phyloP scores from a whole-genome alignment of 129 eudicot genomes.

The Flaveria linearis region DNA sequence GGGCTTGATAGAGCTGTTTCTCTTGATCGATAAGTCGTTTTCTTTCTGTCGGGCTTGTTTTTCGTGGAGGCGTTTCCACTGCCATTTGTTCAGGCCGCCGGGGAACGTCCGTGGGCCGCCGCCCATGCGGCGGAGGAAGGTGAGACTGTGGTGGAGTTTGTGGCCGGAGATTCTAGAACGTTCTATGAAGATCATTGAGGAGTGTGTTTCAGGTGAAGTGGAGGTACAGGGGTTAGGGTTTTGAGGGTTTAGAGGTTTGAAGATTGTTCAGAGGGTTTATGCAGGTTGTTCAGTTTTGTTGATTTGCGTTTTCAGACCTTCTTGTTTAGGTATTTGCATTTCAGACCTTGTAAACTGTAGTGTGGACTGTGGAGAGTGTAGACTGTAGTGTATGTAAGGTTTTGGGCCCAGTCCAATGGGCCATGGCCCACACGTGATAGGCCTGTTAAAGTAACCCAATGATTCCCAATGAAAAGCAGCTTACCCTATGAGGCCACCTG shows the following conservation, averaged over 20 bases:
- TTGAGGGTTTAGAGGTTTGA: neutral
- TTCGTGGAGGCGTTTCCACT: slow-evolving; percentile 95
- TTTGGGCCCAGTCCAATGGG: too few species aligned
- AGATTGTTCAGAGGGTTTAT: neutral
- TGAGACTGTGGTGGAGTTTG: slow-evolving; percentile 39
- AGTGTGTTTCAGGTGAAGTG: slow-evolving; percentile 16
- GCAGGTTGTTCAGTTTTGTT: neutral
- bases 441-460: too few species aligned
- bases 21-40: slow-evolving; percentile 81
- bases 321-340: neutral
- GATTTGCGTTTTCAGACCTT: slow-evolving; percentile 10
- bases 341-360: too few species aligned
- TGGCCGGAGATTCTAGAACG: slow-evolving; percentile 26
- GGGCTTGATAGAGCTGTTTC: slow-evolving; percentile 80
- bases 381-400: too few species aligned
- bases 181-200: slow-evolving; percentile 38
- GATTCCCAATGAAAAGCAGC: too few species aligned
- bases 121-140: slow-evolving; percentile 74
- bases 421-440: too few species aligned
- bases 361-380: too few species aligned
- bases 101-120: slow-evolving; percentile 96
- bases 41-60: slow-evolving; percentile 90
- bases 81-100: slow-evolving; percentile 96
- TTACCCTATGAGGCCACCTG: too few species aligned
- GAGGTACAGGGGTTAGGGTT: slow-evolving; percentile 29